phyloP scores from a whole-genome alignment of 441 rosid species.

The Syzygium syzygioides region DNA sequence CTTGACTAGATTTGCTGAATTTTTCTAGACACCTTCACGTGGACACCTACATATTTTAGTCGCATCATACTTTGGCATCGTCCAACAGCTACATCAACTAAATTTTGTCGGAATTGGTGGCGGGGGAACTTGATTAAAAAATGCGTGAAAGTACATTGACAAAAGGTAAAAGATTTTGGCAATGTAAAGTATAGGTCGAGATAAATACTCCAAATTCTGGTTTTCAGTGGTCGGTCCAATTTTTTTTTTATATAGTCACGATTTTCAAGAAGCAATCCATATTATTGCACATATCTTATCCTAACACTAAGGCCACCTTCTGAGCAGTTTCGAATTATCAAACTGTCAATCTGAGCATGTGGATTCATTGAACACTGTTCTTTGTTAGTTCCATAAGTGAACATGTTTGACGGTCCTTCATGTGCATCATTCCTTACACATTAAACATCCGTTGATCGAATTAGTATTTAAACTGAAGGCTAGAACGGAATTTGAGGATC shows the following conservation, averaged over 20 bases:
- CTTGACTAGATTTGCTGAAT: not conserved
- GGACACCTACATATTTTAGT: not conserved
- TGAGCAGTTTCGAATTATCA: not conserved
- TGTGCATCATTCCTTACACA: not conserved
- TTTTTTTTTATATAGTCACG: too few relatives aligned
- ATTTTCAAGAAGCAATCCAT: not conserved
- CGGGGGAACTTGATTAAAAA: not conserved
- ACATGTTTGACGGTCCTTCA: not conserved
- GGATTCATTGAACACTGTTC: not conserved
- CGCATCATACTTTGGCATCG: not conserved
- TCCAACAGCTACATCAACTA: not conserved
- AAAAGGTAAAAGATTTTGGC: not conserved
- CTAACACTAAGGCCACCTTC: not conserved
- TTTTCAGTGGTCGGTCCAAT: not conserved
- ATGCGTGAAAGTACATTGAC: not conserved
- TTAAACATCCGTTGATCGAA: not conserved
- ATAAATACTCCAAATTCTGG: not conserved
- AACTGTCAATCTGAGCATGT: not conserved
- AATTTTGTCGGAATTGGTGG: not conserved
- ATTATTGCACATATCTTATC: not conserved
- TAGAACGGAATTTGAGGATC: not conserved
- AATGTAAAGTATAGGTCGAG: not conserved
- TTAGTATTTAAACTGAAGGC: not conserved
- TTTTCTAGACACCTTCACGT: fast-evolving
- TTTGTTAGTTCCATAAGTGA: not conserved